Conservation (phyloP, 805 yeast species). For the Danielozyma ontarioensis region DNA sequence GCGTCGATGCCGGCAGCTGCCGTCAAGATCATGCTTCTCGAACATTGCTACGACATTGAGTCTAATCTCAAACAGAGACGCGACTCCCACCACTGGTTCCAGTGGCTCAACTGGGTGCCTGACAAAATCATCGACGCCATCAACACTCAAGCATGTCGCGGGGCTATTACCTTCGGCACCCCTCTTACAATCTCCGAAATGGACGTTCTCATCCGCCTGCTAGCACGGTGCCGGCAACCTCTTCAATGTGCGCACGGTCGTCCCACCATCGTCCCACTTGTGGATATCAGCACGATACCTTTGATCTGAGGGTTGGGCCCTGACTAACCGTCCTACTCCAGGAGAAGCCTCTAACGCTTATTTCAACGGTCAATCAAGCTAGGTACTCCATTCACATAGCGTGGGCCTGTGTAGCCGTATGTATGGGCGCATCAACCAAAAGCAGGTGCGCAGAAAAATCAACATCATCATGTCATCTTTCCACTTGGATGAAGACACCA, state of each 20-base stretch:
- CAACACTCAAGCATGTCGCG: slow-evolving; percentile 61
- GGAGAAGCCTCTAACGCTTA: slow-evolving; percentile 2
- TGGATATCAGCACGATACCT: slow-evolving; percentile 11
- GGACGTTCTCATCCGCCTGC: slow-evolving; percentile 30
- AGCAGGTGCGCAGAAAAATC: slow-evolving; percentile 3
- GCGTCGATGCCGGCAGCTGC: too few species aligned
- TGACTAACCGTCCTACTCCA: slow-evolving; percentile 5
- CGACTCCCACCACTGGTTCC: slow-evolving; percentile 15
- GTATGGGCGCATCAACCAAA: slow-evolving; percentile 3
- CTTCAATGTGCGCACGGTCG: slow-evolving; percentile 86
- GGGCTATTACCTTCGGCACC: slow-evolving; percentile 71
- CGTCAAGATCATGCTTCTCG: too few species aligned
- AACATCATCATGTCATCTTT: slow-evolving; percentile 5
- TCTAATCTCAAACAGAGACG: too few species aligned
- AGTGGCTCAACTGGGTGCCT: slow-evolving; percentile 38
- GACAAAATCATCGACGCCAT: slow-evolving; percentile 43
- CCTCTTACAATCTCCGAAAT: slow-evolving; percentile 40
- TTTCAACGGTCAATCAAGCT: slow-evolving; percentile 2
- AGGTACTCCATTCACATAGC: neutral
- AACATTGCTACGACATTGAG: slow-evolving; percentile 1
- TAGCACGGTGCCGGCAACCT: slow-evolving; percentile 53
- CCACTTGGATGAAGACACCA: slow-evolving; percentile 4
- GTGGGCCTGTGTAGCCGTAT: slow-evolving; percentile 1
- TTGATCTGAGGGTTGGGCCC: neutral
- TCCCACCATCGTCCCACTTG: slow-evolving; percentile 61